Percentiles rank a stretch among this genome's conserved stretches.
phyloP scores from a whole-genome alignment of 1,139 yeast species.

The Suhomyces anneliseae region DNA sequence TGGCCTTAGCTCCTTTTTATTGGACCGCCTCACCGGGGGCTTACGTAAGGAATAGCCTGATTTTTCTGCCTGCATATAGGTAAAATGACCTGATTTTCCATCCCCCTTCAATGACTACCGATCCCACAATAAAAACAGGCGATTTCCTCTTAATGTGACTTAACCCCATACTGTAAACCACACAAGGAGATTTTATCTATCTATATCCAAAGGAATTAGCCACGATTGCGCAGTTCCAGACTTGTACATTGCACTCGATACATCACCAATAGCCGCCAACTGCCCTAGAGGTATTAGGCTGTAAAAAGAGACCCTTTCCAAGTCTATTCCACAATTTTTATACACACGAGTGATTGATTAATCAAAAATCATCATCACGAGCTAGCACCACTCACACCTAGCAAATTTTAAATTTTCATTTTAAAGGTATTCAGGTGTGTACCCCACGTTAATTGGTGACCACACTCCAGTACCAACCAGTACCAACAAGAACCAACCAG shows the following conservation, averaged over 20 bases:
- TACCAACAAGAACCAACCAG: too few relatives aligned
- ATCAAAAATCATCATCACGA: too few relatives aligned
- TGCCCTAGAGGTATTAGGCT: background rate
- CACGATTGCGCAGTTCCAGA: background rate
- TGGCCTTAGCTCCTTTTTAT: background rate
- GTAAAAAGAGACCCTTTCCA: background rate
- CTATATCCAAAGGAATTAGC: background rate
- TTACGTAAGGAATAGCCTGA: slow-evolving; percentile 10
- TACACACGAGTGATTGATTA: too few relatives aligned
- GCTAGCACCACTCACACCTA: too few relatives aligned
- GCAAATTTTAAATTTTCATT: too few relatives aligned
- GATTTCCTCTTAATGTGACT: slow-evolving; percentile 1
- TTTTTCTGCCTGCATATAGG: slow-evolving; percentile 11
- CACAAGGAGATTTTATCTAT: too few relatives aligned
- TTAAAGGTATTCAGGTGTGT: too few relatives aligned
- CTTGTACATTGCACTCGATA: background rate
- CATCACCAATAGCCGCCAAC: background rate
- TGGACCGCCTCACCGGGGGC: background rate
- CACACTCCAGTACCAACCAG: too few relatives aligned
- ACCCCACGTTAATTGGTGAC: too few relatives aligned
- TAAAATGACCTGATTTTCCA: slow-evolving; percentile 15
- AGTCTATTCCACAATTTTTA: too few relatives aligned
- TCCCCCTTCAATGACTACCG: slow-evolving; percentile 4
- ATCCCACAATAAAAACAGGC: slow-evolving; percentile 7
- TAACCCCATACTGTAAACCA: background rate